Evolutionary conservation across 2,329 filamentous ascomycete species (phyloP), one percentile per base, ranked within the genome.

Genomic region (Fusarium solani-melongenae): DNA sequence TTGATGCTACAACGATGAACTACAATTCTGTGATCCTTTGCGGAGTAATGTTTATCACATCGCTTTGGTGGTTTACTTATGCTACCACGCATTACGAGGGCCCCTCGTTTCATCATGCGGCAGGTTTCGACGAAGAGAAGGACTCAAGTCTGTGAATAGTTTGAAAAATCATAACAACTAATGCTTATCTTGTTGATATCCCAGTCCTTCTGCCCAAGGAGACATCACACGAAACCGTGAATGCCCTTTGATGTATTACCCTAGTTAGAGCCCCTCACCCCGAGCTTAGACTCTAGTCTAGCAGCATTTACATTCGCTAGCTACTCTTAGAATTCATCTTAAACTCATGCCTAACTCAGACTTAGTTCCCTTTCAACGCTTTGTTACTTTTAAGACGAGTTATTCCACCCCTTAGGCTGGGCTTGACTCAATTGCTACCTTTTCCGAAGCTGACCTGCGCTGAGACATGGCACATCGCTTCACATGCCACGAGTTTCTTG

Each of bases 1-100:
- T 78, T 6, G 75, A 77, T 53, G 59, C 53, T 0, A 70, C 74
- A 0, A 76, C 76, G 0, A 78, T 78, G 76, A 78, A 78, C 10
- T 78, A 78, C 11, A 78, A 78, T 15, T 78, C 68, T 1, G 76
- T 78, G 0, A 78, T 78, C 38, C 57, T 78, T 0, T 60, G 39
- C 3, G 76, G 76, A 0, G 55, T 78, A 0, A 41, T 75, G 4
- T 51, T 72, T 5, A 38, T 78, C 27, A 74, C 76, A 15, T 60
- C 63, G 0, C 4, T 71, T 0, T 78, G 76, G 76, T 78, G 76
- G 76, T 10, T 78, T 0, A 12, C 61, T 1, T 71, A 75, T 39
- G 76, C 76, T 6, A 66, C 38, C 1, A 76, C 61, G 6, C 67
- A 76, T 55, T 78, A 78, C 9, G 68, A 68, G 0, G 75, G 76